Percentiles rank a stretch among this genome's conserved stretches.
Evolutionary conservation across 2,329 filamentous ascomycete genomes (phyloP).

Genomic region (Cladorrhinum sp.): DNA sequence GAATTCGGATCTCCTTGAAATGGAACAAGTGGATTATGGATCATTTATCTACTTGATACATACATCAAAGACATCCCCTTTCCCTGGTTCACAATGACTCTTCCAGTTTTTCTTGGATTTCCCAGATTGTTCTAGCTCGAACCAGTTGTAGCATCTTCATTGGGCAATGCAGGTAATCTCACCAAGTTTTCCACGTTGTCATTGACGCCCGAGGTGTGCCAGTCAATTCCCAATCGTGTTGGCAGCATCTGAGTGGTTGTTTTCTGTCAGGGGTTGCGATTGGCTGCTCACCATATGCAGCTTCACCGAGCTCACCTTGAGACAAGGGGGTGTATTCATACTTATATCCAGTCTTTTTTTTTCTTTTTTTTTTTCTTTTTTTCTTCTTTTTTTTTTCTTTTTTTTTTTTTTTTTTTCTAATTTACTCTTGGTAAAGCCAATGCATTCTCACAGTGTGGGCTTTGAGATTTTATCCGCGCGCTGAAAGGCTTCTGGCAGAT

Average conservation of each 20-base stretch:
- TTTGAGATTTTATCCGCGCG: too few species aligned
- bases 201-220: conserved; percentile 4
- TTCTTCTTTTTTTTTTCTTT: too few species aligned
- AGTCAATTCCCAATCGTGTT: neutral
- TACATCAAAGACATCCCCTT: neutral
- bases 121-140: conserved; percentile 1
- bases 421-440: too few species aligned
- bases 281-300: neutral
- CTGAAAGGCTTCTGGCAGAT: too few species aligned
- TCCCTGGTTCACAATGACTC: conserved; percentile 2
- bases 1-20: neutral
- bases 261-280: neutral
- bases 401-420: too few species aligned
- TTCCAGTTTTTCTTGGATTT: neutral
- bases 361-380: too few species aligned
- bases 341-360: too few species aligned
- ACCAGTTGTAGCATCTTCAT: conserved; percentile 4
- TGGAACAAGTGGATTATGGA: neutral
- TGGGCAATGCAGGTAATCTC: neutral
- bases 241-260: neutral
- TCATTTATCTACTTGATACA: conserved; percentile 1
- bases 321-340: neutral
- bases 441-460: too few species aligned
- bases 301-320: neutral
- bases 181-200: neutral